Conservation (phyloP, 768 basidiomycete genomes). For the Roridomyces roridus region DNA sequence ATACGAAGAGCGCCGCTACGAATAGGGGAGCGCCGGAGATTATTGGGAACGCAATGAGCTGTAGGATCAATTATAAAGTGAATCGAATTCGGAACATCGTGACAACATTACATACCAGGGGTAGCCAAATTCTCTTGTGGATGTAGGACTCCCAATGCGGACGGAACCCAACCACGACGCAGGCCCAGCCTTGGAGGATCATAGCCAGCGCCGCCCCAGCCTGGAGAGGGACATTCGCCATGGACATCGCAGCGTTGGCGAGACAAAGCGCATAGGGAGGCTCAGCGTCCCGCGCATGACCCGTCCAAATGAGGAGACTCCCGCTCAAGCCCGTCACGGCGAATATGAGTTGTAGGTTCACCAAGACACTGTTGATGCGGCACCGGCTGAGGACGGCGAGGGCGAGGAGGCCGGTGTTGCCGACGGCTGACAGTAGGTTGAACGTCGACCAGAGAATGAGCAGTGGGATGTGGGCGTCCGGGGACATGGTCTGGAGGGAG, state of each 20-base stretch:
- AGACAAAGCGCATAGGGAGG: conserved; percentile 15
- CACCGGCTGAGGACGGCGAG: conserved; percentile 6
- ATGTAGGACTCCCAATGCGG: not conserved
- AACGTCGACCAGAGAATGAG: conserved; percentile 19
- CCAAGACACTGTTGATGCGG: not conserved
- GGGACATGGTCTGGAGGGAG: not conserved
- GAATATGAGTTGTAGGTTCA: conserved; percentile 14
- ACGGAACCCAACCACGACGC: conserved; percentile 7
- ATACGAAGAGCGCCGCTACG: conserved; percentile 2
- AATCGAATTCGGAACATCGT: not conserved
- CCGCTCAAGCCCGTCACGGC: not conserved
- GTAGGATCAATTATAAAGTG: not conserved
- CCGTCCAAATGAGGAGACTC: conserved; percentile 14
- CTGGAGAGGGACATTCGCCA: conserved; percentile 15
- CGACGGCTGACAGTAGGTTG: conserved; percentile 6
- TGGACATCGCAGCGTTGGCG: conserved; percentile 2
- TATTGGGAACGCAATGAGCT: conserved; percentile 10
- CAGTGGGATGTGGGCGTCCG: not conserved
- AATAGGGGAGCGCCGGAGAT: conserved; percentile 10
- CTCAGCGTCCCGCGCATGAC: conserved; percentile 10
- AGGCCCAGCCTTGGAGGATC: conserved; percentile 8
- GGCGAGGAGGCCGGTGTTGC: conserved; percentile 4
- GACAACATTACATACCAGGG: conserved; percentile 5
- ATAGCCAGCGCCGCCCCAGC: conserved; percentile 10
- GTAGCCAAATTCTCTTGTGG: conserved; percentile 6